phyloP scores from a whole-genome alignment of 1,284 basidiomycete species.

The Ustilago crameri region DNA sequence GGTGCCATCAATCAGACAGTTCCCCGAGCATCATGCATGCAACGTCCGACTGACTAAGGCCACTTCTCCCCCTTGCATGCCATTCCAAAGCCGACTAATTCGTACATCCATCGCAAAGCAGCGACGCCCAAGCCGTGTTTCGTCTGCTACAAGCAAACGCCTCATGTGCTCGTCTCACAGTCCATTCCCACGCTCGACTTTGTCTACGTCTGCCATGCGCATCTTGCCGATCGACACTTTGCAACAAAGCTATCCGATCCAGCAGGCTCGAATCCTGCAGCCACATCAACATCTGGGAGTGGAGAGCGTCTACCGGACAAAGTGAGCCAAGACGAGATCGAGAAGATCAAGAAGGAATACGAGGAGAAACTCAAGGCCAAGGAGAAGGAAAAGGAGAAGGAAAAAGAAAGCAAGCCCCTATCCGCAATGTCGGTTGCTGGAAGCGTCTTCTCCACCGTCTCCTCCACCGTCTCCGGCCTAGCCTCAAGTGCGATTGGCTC shows the following conservation, averaged over 20 bases:
- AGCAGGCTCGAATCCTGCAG: not conserved
- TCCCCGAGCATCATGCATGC: no score
- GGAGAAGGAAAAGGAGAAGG: slow-evolving; percentile 21
- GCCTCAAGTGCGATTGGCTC: slow-evolving; percentile 28
- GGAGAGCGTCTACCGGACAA: slow-evolving; percentile 36
- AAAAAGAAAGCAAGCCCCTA: slow-evolving; percentile 27
- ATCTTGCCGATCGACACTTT: slow-evolving; percentile 57
- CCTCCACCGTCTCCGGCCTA: slow-evolving; percentile 37
- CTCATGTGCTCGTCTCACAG: slow-evolving; percentile 55
- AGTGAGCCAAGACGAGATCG: slow-evolving; percentile 53
- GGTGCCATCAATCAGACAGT: not conserved
- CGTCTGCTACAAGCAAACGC: slow-evolving; percentile 51
- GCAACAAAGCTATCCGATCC: slow-evolving; percentile 42
- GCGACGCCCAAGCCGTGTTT: slow-evolving; percentile 53
- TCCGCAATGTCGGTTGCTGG: slow-evolving; percentile 31
- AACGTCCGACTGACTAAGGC: not conserved
- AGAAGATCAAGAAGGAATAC: slow-evolving; percentile 54
- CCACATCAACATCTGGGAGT: not conserved
- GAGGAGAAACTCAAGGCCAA: slow-evolving; percentile 39
- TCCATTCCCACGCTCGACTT: slow-evolving; percentile 54
- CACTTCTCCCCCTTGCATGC: not conserved
- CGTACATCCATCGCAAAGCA: slow-evolving; percentile 58
- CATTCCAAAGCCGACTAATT: slow-evolving; percentile 37
- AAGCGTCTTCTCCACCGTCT: slow-evolving; percentile 40
- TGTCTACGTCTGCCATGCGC: slow-evolving; percentile 57